Percentiles rank a stretch among this genome's conserved stretches.
Evolutionary conservation across 192 early-diverging fungal genomes (phyloP).

Genomic region (Coemansia furcata): DNA sequence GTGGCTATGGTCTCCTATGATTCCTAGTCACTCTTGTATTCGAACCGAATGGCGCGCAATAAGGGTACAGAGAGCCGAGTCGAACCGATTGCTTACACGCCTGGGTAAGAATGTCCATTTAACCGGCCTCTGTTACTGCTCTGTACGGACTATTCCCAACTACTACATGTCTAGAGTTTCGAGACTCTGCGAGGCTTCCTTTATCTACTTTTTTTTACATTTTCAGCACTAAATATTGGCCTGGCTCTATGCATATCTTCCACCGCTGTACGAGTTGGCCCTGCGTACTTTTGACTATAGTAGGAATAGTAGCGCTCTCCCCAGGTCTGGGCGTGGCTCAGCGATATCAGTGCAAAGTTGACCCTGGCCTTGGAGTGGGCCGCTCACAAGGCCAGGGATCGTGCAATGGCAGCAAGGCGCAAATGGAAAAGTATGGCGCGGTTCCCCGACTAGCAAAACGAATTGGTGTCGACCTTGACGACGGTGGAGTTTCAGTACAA

Average conservation of each 20-base stretch:
- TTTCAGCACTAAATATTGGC: background rate
- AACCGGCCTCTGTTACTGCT: too few relatives aligned
- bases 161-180: too few relatives aligned
- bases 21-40: too few relatives aligned
- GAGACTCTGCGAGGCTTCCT: background rate
- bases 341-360: conserved; percentile 7
- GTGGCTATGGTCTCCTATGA: too few relatives aligned
- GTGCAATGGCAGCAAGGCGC: background rate
- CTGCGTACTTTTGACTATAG: background rate
- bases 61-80: too few relatives aligned
- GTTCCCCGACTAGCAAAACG: conserved; percentile 26
- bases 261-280: background rate
- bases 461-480: conserved; percentile 18
- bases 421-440: conserved; percentile 2
- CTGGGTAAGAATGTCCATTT: background rate
- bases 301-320: background rate
- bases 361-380: background rate
- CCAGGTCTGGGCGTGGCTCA: background rate
- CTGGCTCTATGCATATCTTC: background rate
- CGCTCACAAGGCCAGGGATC: background rate
- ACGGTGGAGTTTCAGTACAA: conserved; percentile 21
- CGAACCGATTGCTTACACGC: too few relatives aligned
- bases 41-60: too few relatives aligned
- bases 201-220: background rate
- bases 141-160: too few relatives aligned